These are phyloP conservation scores for Uronychia setigera DNA, from an alignment of 73 alveolate species.

Conservation along the genomic window DNA sequence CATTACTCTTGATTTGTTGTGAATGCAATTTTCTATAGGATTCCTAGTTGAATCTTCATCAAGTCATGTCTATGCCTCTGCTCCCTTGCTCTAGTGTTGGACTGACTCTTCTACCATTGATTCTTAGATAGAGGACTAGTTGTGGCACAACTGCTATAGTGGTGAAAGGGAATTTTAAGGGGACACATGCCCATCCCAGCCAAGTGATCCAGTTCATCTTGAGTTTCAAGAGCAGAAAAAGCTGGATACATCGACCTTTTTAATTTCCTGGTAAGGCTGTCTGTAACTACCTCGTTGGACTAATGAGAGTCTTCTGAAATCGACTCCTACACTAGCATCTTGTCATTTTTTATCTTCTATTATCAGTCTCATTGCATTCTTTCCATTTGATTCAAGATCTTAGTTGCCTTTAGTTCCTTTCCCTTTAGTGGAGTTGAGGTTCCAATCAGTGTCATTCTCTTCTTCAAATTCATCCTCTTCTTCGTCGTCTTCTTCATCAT, in stretches of 20 bases:
- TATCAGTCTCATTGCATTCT: neutral
- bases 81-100: no score
- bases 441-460: neutral
- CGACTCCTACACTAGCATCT: conserved; percentile 1
- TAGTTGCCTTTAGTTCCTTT: neutral
- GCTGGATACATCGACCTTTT: neutral
- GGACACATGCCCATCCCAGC: neutral
- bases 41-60: neutral
- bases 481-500: no score
- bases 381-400: neutral
- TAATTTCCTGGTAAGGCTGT: neutral
- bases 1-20: neutral
- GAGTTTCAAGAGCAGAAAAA: neutral
- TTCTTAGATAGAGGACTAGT: no score
- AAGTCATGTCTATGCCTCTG: no score
- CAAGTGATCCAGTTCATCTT: neutral
- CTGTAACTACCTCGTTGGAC: neutral
- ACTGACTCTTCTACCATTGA: no score
- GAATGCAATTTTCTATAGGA: neutral
- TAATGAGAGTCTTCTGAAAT: neutral
- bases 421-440: neutral
- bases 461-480: neutral
- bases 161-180: neutral
- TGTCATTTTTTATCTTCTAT: neutral
- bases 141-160: neutral